A percentile compares a stretch with the other conserved stretches of the same genome.
phyloP scores from a whole-genome alignment of 2,329 filamentous ascomycete species.

The Zasmidium citrigriseum region DNA sequence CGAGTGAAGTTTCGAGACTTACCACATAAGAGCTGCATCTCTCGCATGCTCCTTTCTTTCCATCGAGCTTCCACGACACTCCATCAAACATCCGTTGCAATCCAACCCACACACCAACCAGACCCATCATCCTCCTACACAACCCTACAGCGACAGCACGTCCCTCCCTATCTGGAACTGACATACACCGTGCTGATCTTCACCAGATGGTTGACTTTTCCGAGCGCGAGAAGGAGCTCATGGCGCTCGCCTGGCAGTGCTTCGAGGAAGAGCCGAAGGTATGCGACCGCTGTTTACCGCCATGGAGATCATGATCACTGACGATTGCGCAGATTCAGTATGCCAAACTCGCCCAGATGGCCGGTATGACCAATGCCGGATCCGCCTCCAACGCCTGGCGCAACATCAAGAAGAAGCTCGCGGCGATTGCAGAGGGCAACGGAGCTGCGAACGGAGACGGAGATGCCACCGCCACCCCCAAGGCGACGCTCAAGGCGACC shows the following conservation, averaged over 20 bases:
- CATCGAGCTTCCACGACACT: neutral
- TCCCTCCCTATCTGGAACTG: too few species aligned
- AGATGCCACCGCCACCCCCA: neutral
- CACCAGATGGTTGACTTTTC: constrained; percentile 16
- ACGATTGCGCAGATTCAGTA: constrained; percentile 23
- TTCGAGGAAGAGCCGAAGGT: constrained; percentile 32
- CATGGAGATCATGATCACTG: neutral
- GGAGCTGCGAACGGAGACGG: neutral
- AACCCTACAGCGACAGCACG: too few species aligned
- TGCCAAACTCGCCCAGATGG: constrained; percentile 24
- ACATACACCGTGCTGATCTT: neutral
- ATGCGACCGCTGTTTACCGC: neutral
- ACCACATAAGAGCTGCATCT: neutral
- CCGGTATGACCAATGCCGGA: constrained; percentile 25
- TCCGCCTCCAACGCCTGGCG: constrained; percentile 36
- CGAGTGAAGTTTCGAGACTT: constrained; percentile 2
- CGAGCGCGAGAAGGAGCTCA: constrained; percentile 27
- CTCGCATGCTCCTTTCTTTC: neutral
- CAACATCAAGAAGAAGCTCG: constrained; percentile 36
- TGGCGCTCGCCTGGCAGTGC: constrained; percentile 31
- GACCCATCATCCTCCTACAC: neutral
- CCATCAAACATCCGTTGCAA: neutral
- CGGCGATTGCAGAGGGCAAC: constrained; percentile 1
- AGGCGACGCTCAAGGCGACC: constrained; percentile 5
- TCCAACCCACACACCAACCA: neutral